phyloP scores from a whole-genome alignment of 108 stramenopile genomes.

The Fragilariopsis cylindrus region DNA sequence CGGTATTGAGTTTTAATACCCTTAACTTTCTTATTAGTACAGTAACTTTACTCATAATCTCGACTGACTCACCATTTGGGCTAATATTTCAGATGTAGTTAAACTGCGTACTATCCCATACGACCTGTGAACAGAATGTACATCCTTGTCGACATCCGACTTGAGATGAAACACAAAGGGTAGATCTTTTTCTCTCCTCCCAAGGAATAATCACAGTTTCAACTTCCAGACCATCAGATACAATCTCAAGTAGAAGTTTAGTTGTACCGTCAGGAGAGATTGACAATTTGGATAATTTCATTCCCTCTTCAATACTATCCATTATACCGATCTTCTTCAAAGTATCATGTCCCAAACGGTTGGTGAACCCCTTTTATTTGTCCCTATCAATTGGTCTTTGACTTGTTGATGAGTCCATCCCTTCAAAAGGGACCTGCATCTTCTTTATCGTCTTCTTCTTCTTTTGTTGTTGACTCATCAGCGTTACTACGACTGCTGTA shows the following conservation, averaged over 20 bases:
- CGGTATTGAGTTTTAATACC: no score
- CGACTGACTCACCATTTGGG: conserved; percentile 42
- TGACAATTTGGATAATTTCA: conserved; percentile 28
- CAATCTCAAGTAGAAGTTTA: conserved; percentile 49
- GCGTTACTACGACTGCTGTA: conserved; percentile 11
- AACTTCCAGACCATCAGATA: conserved; percentile 35
- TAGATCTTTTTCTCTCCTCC: conserved; percentile 51
- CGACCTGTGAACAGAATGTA: conserved; percentile 86
- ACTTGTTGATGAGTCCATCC: conserved; percentile 27
- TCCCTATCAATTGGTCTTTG: conserved; percentile 2
- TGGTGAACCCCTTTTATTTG: conserved; percentile 7
- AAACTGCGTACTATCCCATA: conserved; percentile 81
- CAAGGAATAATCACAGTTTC: conserved; percentile 70
- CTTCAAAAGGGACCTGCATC: conserved; percentile 12
- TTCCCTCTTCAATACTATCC: conserved; percentile 22
- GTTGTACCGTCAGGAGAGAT: conserved; percentile 60
- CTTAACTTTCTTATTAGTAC: no score
- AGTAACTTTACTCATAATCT: no score
- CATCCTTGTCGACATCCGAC: conserved; percentile 90
- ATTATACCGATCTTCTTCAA: neutral
- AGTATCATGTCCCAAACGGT: conserved; percentile 17
- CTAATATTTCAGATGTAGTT: conserved; percentile 70
- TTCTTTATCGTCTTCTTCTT: conserved; percentile 17
- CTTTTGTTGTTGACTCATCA: conserved; percentile 11
- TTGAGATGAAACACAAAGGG: conserved; percentile 83